Conservation (phyloP, 176 grass and related monocot genomes). For the Bonia amplexicaulis region DNA sequence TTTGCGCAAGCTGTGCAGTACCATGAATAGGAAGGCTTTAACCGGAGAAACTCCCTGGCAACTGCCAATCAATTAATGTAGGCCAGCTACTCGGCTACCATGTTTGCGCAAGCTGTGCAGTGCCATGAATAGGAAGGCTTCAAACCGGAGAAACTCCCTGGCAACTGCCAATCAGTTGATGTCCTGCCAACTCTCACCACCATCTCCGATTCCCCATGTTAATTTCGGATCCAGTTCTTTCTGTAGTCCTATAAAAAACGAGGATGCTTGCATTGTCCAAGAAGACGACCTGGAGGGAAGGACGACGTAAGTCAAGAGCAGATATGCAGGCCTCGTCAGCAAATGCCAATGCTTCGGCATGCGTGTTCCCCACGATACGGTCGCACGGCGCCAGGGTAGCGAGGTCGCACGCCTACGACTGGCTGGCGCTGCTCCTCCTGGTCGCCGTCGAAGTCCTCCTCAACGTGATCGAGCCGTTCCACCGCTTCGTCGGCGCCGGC, state of each 20-base stretch:
- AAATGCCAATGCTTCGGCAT: not conserved
- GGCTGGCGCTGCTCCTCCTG: constrained; percentile 46
- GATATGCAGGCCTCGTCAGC: not conserved
- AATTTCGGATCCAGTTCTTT: not conserved
- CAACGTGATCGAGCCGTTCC: constrained; percentile 72
- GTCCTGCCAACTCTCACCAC: not conserved
- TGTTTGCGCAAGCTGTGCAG: no score
- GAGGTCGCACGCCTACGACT: constrained; percentile 49
- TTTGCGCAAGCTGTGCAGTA: no score
- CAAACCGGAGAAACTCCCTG: not conserved
- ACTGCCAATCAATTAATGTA: not conserved
- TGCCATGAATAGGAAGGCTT: not conserved
- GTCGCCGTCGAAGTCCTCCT: constrained; percentile 32
- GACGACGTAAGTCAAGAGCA: not conserved
- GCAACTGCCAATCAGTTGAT: not conserved
- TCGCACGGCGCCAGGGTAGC: constrained; percentile 26
- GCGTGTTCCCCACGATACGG: not conserved
- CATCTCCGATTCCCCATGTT: not conserved
- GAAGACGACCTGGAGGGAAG: not conserved
- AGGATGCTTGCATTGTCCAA: not conserved
- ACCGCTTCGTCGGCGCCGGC: constrained; percentile 57
- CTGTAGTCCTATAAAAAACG: not conserved
- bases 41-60: not conserved
- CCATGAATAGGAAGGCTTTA: not conserved
- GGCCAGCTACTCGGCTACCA: no score